Conservation (phyloP, 495 filamentous ascomycete genomes). For the Trichoderma asperelloides region DNA sequence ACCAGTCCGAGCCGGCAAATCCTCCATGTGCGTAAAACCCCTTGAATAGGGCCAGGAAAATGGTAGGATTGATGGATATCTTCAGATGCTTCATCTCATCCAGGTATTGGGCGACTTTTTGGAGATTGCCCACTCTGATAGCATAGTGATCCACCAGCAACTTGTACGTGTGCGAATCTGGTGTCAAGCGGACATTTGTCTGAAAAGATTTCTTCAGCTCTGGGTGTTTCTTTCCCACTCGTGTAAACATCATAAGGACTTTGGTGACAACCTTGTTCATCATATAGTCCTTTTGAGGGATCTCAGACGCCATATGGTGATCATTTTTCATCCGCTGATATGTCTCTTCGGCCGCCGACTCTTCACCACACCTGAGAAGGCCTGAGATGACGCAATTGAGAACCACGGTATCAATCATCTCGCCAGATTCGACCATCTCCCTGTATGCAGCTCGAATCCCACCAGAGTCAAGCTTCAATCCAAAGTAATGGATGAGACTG, state of each 20-base stretch:
- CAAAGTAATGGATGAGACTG: constrained; percentile 72
- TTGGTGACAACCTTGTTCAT: constrained; percentile 45
- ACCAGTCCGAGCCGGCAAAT: constrained; percentile 55
- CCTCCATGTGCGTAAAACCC: constrained; percentile 67
- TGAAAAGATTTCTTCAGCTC: constrained; percentile 40
- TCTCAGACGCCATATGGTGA: constrained; percentile 21
- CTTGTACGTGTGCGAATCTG: constrained; percentile 55
- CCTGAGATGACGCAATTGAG: constrained; percentile 78
- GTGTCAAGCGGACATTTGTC: constrained; percentile 43
- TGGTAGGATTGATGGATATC: constrained; percentile 48
- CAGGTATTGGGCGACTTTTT: constrained; percentile 46
- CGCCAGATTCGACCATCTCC: constrained; percentile 66
- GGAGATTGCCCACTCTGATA: constrained; percentile 45
- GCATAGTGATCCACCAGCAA: constrained; percentile 52
- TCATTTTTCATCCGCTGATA: constrained; percentile 73
- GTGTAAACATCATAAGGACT: constrained; percentile 44
- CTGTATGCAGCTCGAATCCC: constrained; percentile 63
- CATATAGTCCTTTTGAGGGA: constrained; percentile 33
- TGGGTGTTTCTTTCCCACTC: constrained; percentile 30
- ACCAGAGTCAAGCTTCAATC: constrained; percentile 57
- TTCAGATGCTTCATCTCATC: constrained; percentile 54
- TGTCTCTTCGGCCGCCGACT: constrained; percentile 60
- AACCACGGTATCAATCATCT: constrained; percentile 80
- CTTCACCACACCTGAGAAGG: constrained; percentile 63
- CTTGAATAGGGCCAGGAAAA: constrained; percentile 62